These are phyloP conservation scores for Talaromyces sp. DNA, from an alignment of 2,329 filamentous ascomycete genomes.

Conservation along the genomic window DNA sequence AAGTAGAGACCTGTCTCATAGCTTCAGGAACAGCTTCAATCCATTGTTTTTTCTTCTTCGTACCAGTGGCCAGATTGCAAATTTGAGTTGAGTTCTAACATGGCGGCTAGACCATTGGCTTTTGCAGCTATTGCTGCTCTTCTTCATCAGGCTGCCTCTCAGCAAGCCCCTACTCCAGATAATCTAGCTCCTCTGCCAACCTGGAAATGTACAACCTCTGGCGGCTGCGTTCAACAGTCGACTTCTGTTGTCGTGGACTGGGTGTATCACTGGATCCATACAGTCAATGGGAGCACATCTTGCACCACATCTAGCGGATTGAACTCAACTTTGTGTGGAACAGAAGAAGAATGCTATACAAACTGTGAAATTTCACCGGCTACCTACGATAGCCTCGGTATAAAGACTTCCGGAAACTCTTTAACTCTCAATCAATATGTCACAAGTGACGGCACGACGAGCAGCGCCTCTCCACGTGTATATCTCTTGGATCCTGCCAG, in stretches of 20 bases:
- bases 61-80: background rate
- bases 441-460: conserved; percentile 29
- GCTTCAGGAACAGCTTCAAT: background rate
- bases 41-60: background rate
- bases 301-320: conserved; percentile 55
- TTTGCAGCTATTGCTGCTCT: background rate
- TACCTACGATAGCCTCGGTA: conserved; percentile 52
- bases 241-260: conserved; percentile 56
- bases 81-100: background rate
- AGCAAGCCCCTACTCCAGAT: conserved; percentile 41
- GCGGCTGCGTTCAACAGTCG: conserved; percentile 51
- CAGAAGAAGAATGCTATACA: conserved; percentile 49
- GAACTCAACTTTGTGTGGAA: conserved; percentile 49
- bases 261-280: conserved; percentile 60
- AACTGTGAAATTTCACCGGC: conserved; percentile 59
- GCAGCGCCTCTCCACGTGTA: conserved; percentile 51
- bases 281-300: conserved; percentile 50
- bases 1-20: background rate
- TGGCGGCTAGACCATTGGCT: background rate
- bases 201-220: conserved; percentile 51
- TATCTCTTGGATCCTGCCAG: conserved; percentile 62
- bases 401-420: conserved; percentile 48
- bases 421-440: conserved; percentile 49
- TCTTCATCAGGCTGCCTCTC: background rate
- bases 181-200: conserved; percentile 43